Evolutionary conservation across 441 rosid species (phyloP), one percentile per base, ranked within the genome.

Genomic region (Euphorbia schlechtendalii): DNA sequence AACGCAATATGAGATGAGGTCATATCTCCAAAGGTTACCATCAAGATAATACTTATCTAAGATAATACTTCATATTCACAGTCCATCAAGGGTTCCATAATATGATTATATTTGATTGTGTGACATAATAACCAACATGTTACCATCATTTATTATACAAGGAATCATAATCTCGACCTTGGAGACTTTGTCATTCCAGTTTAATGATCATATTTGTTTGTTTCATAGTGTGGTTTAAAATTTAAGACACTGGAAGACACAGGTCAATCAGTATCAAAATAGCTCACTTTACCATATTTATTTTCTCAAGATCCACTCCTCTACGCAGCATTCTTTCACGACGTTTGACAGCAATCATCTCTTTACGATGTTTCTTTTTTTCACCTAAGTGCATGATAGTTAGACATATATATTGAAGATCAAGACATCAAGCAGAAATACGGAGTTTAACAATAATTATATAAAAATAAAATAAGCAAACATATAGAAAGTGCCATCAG

Each of bases 361-460:
- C 96, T 80, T 88, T 93, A 30, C 78, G 83, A 27, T 83, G 85
- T 55, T 88, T 90, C 91, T 93, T 90, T 73, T 82, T 93, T 69
- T 73, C 90, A 65, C 89, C 95, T 88, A 76, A 70, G 69, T n/a
- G 17, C 14, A 34, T 63, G 61, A 58, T 30, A 5, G 63, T 59
- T 38, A 70, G 24, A 66, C 38, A 17, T 53, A 60, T 30, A 56
- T 41, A 11, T 17, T 41, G 34, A 34, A 27, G 1, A n/a, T n/a
- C n/a, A n/a, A n/a, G n/a, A n/a, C n/a, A 12, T 10, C 56, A 27
- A 7, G 64, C 59, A 54, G 58, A 17, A 4, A 0, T 25, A 17
- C 28, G 25, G 36, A 38, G 45, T 12, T 48, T 69, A 6, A 8
- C n/a, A 38, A 64, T 8, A 3, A 7, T 45, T 2, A 21, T 5